These are phyloP conservation scores for Clarireedia monteithiana DNA, from an alignment of 2,329 filamentous ascomycete species.

Conservation along the genomic window DNA sequence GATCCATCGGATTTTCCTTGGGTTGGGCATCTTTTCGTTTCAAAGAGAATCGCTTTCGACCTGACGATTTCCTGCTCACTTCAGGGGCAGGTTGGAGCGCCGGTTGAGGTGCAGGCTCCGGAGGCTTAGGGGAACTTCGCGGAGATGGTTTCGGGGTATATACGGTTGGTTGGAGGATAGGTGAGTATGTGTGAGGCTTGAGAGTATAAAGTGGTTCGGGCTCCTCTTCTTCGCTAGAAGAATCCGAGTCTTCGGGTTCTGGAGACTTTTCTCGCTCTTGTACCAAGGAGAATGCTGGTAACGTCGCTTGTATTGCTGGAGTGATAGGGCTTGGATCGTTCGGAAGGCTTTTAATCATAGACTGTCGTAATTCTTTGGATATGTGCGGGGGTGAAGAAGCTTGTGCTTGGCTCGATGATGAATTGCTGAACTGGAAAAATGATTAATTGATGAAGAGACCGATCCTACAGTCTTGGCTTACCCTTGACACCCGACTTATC, in stretches of 20 bases:
- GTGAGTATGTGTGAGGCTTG: slow-evolving; percentile 27
- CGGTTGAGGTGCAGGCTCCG: background rate
- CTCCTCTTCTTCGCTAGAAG: slow-evolving; percentile 7
- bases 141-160: slow-evolving; percentile 4
- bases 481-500: slow-evolving; percentile 70
- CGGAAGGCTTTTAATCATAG: slow-evolving; percentile 24
- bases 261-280: slow-evolving; percentile 24
- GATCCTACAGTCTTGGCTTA: slow-evolving; percentile 41
- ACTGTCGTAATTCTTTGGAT: slow-evolving; percentile 21
- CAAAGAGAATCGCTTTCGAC: slow-evolving; percentile 26
- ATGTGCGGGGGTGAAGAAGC: slow-evolving; percentile 6
- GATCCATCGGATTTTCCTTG: slow-evolving; percentile 4
- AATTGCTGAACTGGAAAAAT: slow-evolving; percentile 9
- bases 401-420: slow-evolving; percentile 7
- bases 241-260: slow-evolving; percentile 11
- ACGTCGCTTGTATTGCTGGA: slow-evolving; percentile 24
- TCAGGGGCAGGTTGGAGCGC: slow-evolving; percentile 14
- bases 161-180: slow-evolving; percentile 18
- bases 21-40: slow-evolving; percentile 20
- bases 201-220: slow-evolving; percentile 24
- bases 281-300: slow-evolving; percentile 25
- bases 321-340: slow-evolving; percentile 24
- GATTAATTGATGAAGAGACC: slow-evolving; percentile 3
- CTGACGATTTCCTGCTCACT: slow-evolving; percentile 18
- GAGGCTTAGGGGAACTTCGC: background rate